Percentiles rank a stretch among this genome's conserved stretches.
These are phyloP conservation scores for Diaporthe sp. DNA, from an alignment of 2,329 filamentous ascomycete genomes.

Conservation along the genomic window DNA sequence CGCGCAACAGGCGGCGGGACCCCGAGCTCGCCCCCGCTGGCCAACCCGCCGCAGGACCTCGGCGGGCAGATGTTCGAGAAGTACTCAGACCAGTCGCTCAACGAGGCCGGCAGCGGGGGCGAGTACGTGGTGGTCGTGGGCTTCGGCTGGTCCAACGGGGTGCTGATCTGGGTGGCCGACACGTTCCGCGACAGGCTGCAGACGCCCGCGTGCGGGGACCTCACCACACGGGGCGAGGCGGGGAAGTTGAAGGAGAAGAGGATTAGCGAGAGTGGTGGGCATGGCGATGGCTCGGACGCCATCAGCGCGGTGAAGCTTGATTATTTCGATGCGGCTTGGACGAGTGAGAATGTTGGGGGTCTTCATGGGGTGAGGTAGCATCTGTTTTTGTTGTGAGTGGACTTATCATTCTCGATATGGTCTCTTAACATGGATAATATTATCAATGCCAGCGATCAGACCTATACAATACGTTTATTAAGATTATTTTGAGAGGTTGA, in stretches of 20 bases:
- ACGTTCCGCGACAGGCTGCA: conserved; percentile 69
- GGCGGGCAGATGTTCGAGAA: conserved; percentile 79
- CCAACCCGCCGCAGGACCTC: conserved; percentile 57
- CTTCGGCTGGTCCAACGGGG: conserved; percentile 80
- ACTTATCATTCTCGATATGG: neutral
- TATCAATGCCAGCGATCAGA: neutral
- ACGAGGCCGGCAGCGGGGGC: conserved; percentile 74
- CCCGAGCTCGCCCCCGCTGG: conserved; percentile 63
- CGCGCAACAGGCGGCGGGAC: conserved; percentile 74
- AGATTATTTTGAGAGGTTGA: neutral
- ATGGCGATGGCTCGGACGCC: conserved; percentile 3
- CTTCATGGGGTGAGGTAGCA: conserved; percentile 9
- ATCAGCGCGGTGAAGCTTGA: conserved; percentile 61
- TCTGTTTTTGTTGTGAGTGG: neutral
- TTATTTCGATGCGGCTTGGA: conserved; percentile 60
- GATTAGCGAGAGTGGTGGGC: conserved; percentile 26
- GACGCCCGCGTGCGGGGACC: conserved; percentile 69
- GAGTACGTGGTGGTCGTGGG: conserved; percentile 80
- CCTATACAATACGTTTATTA: neutral
- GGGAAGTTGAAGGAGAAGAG: conserved; percentile 46
- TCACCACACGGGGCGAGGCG: conserved; percentile 53
- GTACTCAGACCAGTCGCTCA: conserved; percentile 72
- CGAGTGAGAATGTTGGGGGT: conserved; percentile 47
- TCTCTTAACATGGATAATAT: neutral
- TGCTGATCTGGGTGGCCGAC: conserved; percentile 76